Base-by-base conservation (phyloP, 257 asterid species). In the Gynochthodes officinalis region DNA sequence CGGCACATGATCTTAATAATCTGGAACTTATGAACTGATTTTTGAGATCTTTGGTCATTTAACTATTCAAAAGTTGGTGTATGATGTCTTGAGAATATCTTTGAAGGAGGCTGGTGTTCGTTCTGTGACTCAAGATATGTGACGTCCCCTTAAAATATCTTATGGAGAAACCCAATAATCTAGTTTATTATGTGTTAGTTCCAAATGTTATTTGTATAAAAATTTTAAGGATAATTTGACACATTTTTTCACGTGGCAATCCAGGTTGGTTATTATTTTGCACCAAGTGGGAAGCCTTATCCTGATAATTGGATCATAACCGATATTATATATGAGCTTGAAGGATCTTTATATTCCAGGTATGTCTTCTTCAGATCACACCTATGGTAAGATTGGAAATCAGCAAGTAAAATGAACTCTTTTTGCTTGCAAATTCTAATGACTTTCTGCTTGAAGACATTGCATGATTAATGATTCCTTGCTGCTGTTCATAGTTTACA, bases 211-310 rank as follows among this genome's bases (percentile, higher is more conserved):
- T 57, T 57, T 15, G 19, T 66, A 16, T 28, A 30, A 19, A 49
- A 27, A 40, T 10, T 65, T 59, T 15, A 53, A 50, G 21, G 64
- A 63, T 67, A 71, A 55, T 58, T 65, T 74, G 70, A 15, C 70
- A 65, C 67, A 60, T 75, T 60, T 70, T 63, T 76, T 73, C 71
- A 76, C 75, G 73, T 70, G 75, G 72, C n/a, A 49, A 69, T 82
- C 67, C 85, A 95, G 99, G 98, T 95, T 75, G 99, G 99, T 80
- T 95, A 95, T 82, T 91, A 89, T 82, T 90, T 87, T 87, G 99
- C 99, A 27, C 99, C 99, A 67, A 95, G 99, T 79, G 98, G 99
- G 82, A 95, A 95, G 87, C 99, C 99, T 55, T 95, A 91, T 82
- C 99, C 99, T 81, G 99, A 95, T 87, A 95, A 95, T 78, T 95